Base-by-base conservation (phyloP, 768 basidiomycete species). In the Boletales sp. region DNA sequence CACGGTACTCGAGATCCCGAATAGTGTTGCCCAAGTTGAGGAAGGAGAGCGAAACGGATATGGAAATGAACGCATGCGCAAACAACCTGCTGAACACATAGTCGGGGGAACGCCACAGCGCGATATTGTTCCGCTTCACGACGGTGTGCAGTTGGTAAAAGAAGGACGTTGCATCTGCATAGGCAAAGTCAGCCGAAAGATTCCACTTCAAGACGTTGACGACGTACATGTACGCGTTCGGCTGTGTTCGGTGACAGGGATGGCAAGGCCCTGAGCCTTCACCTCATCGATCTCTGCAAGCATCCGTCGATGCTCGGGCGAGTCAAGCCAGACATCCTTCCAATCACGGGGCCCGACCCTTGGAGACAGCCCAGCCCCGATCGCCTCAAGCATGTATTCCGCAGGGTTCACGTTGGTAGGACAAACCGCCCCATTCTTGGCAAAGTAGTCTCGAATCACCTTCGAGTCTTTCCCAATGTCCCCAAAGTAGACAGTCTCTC, bases 401-500 rank as follows among this genome's bases (percentile, higher is more conserved):
- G 80, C 82, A 5, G 88, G 90, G 64, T 95, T 95, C 60, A 84
- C 83, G 53, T 85, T 84, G 0, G 79, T 42, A 4, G 90, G 89
- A 65, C 90, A 93, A 28, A 66, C 53, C 5, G 65, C 92, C 13
- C 91, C 90, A 54, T 88, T 70, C 14, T 74, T 74, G 19, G 81
- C 80, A 62, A 94, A 91, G 71, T 95, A 95, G 5, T 82, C 74
- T 25, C 80, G 82, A 43, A 94, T 71, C 33, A 82, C 72, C 2
- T 70, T 60, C 4, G 89, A 87, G 54, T 90, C 86, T 38, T 74
- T 64, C 40, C 91, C 93, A 44, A 94, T 90, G 53, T 89, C 86
- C 38, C 92, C 93, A 61, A 90, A 94, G 75, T 94, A 95, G n/a
- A 94, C 89, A 0, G 91, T 93, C 65, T 90, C 84, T 8, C 93